These are phyloP conservation scores for Pythium rishiriense DNA, from an alignment of 352 stramenopile species.

Conservation along the genomic window DNA sequence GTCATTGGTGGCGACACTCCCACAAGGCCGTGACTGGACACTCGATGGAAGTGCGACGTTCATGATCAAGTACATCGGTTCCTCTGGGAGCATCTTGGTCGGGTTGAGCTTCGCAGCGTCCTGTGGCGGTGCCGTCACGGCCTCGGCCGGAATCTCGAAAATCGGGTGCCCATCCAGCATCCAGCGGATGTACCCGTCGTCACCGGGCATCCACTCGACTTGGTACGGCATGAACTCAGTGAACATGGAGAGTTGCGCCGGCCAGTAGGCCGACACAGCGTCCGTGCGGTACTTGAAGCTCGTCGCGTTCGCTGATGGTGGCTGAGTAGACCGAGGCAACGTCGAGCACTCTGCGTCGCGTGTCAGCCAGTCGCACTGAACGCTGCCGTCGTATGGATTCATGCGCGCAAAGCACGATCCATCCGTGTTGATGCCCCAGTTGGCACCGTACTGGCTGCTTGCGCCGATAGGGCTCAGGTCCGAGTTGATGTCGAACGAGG, in stretches of 20 bases:
- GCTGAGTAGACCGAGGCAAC: not conserved
- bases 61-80: slow-evolving; percentile 71
- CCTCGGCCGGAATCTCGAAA: slow-evolving; percentile 57
- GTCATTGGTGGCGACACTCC: slow-evolving; percentile 28
- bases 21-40: slow-evolving; percentile 33
- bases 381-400: slow-evolving; percentile 50
- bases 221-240: slow-evolving; percentile 53
- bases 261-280: slow-evolving; percentile 61
- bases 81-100: slow-evolving; percentile 55
- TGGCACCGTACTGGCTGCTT: slow-evolving; percentile 19
- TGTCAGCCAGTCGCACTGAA: not conserved
- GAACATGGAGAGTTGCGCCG: slow-evolving; percentile 53
- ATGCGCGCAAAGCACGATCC: slow-evolving; percentile 60
- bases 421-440: slow-evolving; percentile 69
- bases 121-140: slow-evolving; percentile 45
- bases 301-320: not conserved
- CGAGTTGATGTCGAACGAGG: slow-evolving; percentile 41
- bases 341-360: not conserved
- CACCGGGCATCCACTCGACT: slow-evolving; percentile 56
- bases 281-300: slow-evolving; percentile 59
- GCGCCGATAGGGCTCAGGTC: slow-evolving; percentile 38
- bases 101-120: slow-evolving; percentile 45
- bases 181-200: slow-evolving; percentile 57
- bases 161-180: slow-evolving; percentile 47
- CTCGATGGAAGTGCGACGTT: slow-evolving; percentile 53